Evolutionary conservation across 108 stramenopile genomes (phyloP).

Genomic region (Chaetoceros tenuissimus): DNA sequence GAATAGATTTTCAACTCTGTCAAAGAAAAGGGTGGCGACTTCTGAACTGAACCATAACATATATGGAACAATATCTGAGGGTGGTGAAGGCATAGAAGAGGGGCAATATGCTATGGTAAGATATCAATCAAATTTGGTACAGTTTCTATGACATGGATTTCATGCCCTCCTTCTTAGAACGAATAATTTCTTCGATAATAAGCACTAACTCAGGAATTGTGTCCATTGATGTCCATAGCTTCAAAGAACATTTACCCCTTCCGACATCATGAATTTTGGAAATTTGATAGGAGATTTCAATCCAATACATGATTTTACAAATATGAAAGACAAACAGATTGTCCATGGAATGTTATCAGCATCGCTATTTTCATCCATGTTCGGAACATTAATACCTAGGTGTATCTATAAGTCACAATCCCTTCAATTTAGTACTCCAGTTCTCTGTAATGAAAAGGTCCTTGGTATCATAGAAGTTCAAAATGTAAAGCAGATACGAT

Average conservation of each 20-base stretch:
- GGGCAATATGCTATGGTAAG: conserved; percentile 55
- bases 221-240: too few species aligned
- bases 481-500: conserved; percentile 21
- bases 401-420: conserved; percentile 62
- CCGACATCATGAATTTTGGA: conserved; percentile 44
- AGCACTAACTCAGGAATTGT: too few species aligned
- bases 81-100: conserved; percentile 45
- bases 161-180: too few species aligned
- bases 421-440: conserved; percentile 45
- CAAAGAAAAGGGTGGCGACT: too few species aligned
- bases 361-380: conserved; percentile 73
- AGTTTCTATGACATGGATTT: too few species aligned
- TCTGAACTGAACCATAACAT: too few species aligned
- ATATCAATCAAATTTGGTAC: too few species aligned
- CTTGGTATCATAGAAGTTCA: conserved; percentile 39
- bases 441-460: conserved; percentile 38
- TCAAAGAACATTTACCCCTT: conserved; percentile 34
- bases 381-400: conserved; percentile 69
- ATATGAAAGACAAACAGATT: conserved; percentile 19
- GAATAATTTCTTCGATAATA: too few species aligned
- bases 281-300: conserved; percentile 57
- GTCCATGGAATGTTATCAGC: conserved; percentile 74
- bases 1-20: too few species aligned
- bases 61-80: conserved; percentile 48
- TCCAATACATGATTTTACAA: conserved; percentile 38